These are phyloP conservation scores for Phialemonium atrogriseum DNA, from an alignment of 2,329 filamentous ascomycete genomes.

Conservation along the genomic window DNA sequence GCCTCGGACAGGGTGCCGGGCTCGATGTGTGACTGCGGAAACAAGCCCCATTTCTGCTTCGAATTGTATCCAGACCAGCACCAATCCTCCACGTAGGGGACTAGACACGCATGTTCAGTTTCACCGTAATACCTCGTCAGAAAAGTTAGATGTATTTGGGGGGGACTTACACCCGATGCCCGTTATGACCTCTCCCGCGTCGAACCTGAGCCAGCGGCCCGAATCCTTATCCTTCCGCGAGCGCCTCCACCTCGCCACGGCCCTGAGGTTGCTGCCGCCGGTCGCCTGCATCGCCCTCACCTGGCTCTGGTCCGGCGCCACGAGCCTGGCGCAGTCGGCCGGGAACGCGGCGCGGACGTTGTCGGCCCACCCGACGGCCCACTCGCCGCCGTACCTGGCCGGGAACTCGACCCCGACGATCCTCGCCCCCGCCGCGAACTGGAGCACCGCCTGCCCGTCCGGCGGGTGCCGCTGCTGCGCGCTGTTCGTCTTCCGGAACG, in stretches of 20 bases:
- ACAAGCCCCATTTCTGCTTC: slow-evolving; percentile 45
- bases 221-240: slow-evolving; percentile 27
- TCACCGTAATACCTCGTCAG: neutral
- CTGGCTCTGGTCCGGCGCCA: slow-evolving; percentile 28
- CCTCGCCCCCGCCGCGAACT: slow-evolving; percentile 30
- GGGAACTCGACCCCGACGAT: slow-evolving; percentile 44
- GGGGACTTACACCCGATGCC: slow-evolving; percentile 51
- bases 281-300: slow-evolving; percentile 2
- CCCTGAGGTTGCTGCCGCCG: slow-evolving; percentile 22
- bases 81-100: slow-evolving; percentile 38
- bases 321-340: slow-evolving; percentile 36
- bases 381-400: slow-evolving; percentile 41
- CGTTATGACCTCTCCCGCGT: slow-evolving; percentile 56
- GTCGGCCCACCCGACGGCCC: slow-evolving; percentile 48
- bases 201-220: slow-evolving; percentile 46
- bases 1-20: slow-evolving; percentile 33
- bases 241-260: slow-evolving; percentile 44
- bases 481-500: slow-evolving; percentile 33
- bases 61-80: slow-evolving; percentile 47
- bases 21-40: slow-evolving; percentile 42
- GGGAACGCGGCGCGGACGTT: slow-evolving; percentile 39
- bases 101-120: slow-evolving; percentile 2
- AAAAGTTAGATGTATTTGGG: neutral
- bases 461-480: slow-evolving; percentile 25
- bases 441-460: slow-evolving; percentile 9